Evolutionary conservation across 208 protist species (phyloP).

Genomic region (Wallacemonas sp.): DNA sequence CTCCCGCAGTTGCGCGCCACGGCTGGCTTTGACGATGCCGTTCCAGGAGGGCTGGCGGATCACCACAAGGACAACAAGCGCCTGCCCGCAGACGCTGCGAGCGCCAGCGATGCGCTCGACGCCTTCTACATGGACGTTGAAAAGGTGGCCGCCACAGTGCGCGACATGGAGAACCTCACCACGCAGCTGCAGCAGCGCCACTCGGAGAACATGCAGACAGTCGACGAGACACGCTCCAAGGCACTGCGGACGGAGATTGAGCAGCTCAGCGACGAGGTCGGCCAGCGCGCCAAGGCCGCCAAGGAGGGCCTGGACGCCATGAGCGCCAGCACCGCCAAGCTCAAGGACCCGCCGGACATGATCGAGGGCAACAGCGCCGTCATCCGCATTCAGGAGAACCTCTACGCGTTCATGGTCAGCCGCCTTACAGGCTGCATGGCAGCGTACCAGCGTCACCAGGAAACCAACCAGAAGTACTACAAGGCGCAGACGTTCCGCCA

Average conservation of each 20-base stretch:
- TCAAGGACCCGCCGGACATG: slow-evolving; percentile 65
- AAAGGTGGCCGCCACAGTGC: slow-evolving; percentile 31
- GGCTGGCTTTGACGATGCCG: too few relatives aligned
- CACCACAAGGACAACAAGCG: too few relatives aligned
- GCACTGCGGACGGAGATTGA: slow-evolving; percentile 64
- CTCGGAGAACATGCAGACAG: slow-evolving; percentile 66
- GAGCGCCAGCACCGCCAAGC: slow-evolving; percentile 54
- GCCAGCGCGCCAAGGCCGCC: slow-evolving; percentile 36
- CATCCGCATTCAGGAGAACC: slow-evolving; percentile 89
- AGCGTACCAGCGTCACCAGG: slow-evolving; percentile 66
- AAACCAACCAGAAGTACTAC: slow-evolving; percentile 64
- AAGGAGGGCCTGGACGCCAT: slow-evolving; percentile 63
- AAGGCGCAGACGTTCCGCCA: slow-evolving; percentile 83
- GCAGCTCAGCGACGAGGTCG: slow-evolving; percentile 50
- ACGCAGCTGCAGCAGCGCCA: slow-evolving; percentile 64
- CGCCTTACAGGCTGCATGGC: slow-evolving; percentile 57
- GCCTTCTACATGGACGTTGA: slow-evolving; percentile 68
- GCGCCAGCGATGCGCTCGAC: slow-evolving; percentile 61
- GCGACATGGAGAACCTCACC: slow-evolving; percentile 39
- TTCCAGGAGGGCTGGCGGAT: too few relatives aligned
- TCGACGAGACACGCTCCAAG: slow-evolving; percentile 61
- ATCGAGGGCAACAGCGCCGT: slow-evolving; percentile 67
- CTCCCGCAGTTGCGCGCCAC: too few relatives aligned
- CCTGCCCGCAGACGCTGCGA: too few relatives aligned
- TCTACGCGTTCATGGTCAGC: slow-evolving; percentile 59